phyloP scores from a whole-genome alignment of 2,329 filamentous ascomycete genomes.

The Paraphaeosphaeria minitans region DNA sequence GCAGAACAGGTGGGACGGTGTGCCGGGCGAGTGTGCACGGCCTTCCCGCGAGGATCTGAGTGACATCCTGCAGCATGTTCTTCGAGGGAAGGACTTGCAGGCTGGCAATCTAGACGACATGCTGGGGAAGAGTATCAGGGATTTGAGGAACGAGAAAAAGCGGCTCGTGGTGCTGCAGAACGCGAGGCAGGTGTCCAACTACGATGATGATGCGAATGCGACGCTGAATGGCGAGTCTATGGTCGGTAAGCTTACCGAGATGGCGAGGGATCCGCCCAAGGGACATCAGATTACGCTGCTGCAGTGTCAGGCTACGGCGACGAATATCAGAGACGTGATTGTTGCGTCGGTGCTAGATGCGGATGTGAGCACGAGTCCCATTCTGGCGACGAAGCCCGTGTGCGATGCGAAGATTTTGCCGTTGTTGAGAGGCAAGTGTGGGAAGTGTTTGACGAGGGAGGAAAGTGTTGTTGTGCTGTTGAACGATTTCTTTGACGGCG shows the following conservation, averaged over 20 bases:
- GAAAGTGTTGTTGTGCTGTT: slow-evolving; percentile 53
- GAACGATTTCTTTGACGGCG: slow-evolving; percentile 60
- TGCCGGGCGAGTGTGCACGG: slow-evolving; percentile 53
- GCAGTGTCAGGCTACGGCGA: slow-evolving; percentile 60
- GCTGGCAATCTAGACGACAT: slow-evolving; percentile 36
- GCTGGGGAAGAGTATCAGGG: slow-evolving; percentile 27
- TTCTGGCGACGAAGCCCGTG: slow-evolving; percentile 56
- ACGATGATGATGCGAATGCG: slow-evolving; percentile 41
- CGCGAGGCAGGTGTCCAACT: slow-evolving; percentile 35
- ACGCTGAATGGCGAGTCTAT: slow-evolving; percentile 39
- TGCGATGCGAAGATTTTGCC: slow-evolving; percentile 57
- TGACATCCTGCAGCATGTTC: slow-evolving; percentile 45
- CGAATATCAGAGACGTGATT: slow-evolving; percentile 56
- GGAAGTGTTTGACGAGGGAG: slow-evolving; percentile 46
- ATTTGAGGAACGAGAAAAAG: slow-evolving; percentile 31
- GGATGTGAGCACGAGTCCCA: slow-evolving; percentile 52
- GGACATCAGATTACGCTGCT: slow-evolving; percentile 34
- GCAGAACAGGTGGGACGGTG: slow-evolving; percentile 58
- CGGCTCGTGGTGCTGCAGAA: slow-evolving; percentile 35
- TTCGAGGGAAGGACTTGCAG: slow-evolving; percentile 23
- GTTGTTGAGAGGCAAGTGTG: slow-evolving; percentile 52
- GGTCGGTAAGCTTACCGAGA: slow-evolving; percentile 28
- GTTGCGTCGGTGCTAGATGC: slow-evolving; percentile 53
- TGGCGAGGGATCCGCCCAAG: slow-evolving; percentile 25
- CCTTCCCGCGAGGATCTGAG: slow-evolving; percentile 51